Evolutionary conservation across 192 early-diverging fungal species (phyloP).

Genomic region (Coemansia biformis): DNA sequence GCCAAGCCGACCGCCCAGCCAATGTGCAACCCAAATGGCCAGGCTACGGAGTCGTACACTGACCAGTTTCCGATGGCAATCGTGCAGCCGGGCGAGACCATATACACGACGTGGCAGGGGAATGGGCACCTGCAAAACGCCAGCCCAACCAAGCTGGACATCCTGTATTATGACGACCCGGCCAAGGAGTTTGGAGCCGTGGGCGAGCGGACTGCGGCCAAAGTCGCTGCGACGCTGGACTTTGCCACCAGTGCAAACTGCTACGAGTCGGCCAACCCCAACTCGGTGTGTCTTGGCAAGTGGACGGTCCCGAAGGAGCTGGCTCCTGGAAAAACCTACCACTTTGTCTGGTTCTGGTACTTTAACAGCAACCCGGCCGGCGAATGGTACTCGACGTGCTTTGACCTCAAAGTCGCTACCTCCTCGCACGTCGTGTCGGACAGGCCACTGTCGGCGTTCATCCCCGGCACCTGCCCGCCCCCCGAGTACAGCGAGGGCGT

Average conservation of each 20-base stretch:
- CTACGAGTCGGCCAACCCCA: constrained; percentile 34
- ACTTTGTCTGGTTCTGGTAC: constrained; percentile 60
- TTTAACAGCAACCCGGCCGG: constrained; percentile 57
- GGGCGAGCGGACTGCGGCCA: constrained; percentile 21
- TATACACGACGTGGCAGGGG: constrained; percentile 52
- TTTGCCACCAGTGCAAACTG: constrained; percentile 52
- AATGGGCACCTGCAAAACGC: constrained; percentile 55
- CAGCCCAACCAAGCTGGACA: constrained; percentile 36
- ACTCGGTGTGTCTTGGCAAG: constrained; percentile 50
- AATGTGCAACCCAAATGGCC: constrained; percentile 50
- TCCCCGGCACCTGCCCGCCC: constrained; percentile 15
- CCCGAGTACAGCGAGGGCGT: constrained; percentile 23
- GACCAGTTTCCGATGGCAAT: constrained; percentile 45
- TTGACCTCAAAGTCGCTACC: constrained; percentile 44
- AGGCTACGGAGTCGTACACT: constrained; percentile 26
- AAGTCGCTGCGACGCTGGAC: constrained; percentile 34
- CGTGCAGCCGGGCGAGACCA: constrained; percentile 50
- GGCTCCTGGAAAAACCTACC: constrained; percentile 45
- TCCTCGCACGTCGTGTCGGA: constrained; percentile 18
- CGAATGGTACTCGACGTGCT: constrained; percentile 61
- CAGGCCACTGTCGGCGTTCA: constrained; percentile 5
- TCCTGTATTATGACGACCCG: constrained; percentile 33
- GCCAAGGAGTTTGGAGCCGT: constrained; percentile 26
- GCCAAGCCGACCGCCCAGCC: constrained; percentile 25
- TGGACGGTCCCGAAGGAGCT: constrained; percentile 52